Conservation (phyloP, 495 filamentous ascomycete species). For the Penicillium goetzii region DNA sequence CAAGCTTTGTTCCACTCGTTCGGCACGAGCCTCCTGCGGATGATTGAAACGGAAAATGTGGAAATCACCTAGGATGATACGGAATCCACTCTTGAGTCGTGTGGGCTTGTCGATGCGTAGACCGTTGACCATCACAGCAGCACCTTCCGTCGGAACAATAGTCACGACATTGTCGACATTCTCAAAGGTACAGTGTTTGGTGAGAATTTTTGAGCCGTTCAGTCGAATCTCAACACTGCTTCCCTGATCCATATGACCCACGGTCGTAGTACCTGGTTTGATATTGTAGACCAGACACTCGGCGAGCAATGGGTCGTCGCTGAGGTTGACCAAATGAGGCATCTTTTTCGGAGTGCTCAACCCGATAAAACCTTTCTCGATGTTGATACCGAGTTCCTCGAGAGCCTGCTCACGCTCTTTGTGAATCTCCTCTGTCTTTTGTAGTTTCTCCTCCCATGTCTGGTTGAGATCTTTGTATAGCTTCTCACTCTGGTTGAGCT, state of each 20-base stretch:
- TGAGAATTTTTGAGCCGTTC: slow-evolving; percentile 90
- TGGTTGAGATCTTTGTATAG: slow-evolving; percentile 95
- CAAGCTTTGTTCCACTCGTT: slow-evolving; percentile 86
- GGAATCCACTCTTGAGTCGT: slow-evolving; percentile 85
- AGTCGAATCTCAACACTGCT: slow-evolving; percentile 85
- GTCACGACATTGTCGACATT: slow-evolving; percentile 90
- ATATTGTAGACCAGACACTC: slow-evolving; percentile 99
- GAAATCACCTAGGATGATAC: slow-evolving; percentile 96
- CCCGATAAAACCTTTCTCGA: slow-evolving; percentile 97
- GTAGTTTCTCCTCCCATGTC: slow-evolving; percentile 96
- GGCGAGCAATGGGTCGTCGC: slow-evolving; percentile 91
- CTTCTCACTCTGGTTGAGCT: slow-evolving; percentile 94
- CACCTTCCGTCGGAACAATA: slow-evolving; percentile 82
- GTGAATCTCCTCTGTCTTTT: slow-evolving; percentile 94
- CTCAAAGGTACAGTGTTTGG: slow-evolving; percentile 92
- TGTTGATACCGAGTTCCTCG: slow-evolving; percentile 97
- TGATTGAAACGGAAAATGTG: slow-evolving; percentile 99
- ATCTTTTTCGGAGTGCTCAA: slow-evolving; percentile 97
- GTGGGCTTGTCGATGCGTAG: slow-evolving; percentile 81
- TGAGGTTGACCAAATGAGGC: slow-evolving; percentile 97
- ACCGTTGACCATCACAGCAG: slow-evolving; percentile 97
- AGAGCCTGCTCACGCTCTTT: slow-evolving; percentile 94
- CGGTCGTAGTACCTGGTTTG: slow-evolving; percentile 89
- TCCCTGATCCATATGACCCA: slow-evolving; percentile 86
- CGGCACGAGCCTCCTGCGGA: slow-evolving; percentile 90